phyloP scores from a whole-genome alignment of 441 rosid species.

The Gossypium laxum region DNA sequence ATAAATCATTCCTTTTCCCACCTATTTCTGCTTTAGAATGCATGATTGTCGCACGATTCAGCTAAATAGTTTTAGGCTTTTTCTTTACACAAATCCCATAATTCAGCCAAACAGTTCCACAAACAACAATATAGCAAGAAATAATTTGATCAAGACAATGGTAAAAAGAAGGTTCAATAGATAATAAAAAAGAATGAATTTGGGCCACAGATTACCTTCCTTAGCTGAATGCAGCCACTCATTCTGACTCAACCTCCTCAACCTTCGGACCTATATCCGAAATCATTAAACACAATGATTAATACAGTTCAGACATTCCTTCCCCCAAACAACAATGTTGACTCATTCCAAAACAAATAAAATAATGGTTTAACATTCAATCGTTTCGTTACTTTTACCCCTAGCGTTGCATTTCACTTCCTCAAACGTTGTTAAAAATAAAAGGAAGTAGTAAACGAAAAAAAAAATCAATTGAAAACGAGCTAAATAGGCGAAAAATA shows the following conservation, averaged over 20 bases:
- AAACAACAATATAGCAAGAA: not conserved
- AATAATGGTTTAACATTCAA: not conserved
- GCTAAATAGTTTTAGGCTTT: not conserved
- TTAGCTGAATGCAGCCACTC: constrained; percentile 9
- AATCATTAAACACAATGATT: not conserved
- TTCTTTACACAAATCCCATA: not conserved
- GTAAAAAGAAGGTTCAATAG: not conserved
- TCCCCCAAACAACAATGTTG: not conserved
- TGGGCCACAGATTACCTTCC: constrained; percentile 10
- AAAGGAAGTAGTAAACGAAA: not conserved
- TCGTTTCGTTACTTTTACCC: not conserved
- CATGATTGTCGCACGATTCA: not conserved
- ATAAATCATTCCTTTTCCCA: not conserved
- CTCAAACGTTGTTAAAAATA: not conserved
- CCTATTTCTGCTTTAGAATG: not conserved
- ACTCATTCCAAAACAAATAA: not conserved
- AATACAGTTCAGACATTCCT: not conserved
- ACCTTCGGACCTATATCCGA: constrained; percentile 31
- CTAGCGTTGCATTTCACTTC: not conserved
- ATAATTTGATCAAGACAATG: not conserved
- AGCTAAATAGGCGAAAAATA: not conserved
- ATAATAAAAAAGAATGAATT: not conserved
- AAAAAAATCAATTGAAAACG: not conserved
- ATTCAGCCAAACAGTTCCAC: not conserved
- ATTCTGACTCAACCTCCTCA: constrained; percentile 35